Conservation (phyloP, 192 early-diverging fungal species). For the Spizellomyces sp. region DNA sequence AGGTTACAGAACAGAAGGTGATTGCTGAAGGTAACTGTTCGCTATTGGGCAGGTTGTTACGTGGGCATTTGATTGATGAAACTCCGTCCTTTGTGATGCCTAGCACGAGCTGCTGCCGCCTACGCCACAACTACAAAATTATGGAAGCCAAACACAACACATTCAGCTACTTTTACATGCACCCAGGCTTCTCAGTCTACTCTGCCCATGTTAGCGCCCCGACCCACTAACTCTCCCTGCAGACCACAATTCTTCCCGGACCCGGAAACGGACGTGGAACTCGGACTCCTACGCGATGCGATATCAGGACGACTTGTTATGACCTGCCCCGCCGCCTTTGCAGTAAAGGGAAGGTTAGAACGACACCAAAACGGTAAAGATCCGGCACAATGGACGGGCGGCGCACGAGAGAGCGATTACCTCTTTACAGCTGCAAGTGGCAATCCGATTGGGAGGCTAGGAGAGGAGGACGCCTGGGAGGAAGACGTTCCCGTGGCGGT, state of each 20-base stretch:
- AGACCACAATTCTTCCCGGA: slow-evolving; percentile 3
- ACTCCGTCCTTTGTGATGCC: background rate
- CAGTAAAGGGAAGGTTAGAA: slow-evolving; percentile 12
- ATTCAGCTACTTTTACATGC: no score
- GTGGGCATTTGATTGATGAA: background rate
- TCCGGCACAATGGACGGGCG: slow-evolving; percentile 11
- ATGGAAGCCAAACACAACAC: background rate
- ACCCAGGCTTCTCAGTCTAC: no score
- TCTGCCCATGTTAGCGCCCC: no score
- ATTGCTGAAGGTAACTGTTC: slow-evolving; percentile 26
- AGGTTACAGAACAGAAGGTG: slow-evolving; percentile 22
- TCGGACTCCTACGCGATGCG: slow-evolving; percentile 21
- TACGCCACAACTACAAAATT: slow-evolving; percentile 2
- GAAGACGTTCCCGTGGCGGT: background rate
- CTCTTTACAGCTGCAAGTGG: slow-evolving; percentile 12
- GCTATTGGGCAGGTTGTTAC: background rate
- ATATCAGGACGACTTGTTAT: slow-evolving; percentile 10
- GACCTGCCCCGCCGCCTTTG: slow-evolving; percentile 30
- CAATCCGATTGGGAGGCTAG: slow-evolving; percentile 2
- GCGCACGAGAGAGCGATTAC: slow-evolving; percentile 4
- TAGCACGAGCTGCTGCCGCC: slow-evolving; percentile 28
- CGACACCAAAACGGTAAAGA: slow-evolving; percentile 26
- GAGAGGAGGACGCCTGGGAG: background rate
- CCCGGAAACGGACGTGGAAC: slow-evolving; percentile 1
- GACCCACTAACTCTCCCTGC: background rate